phyloP scores from a whole-genome alignment of 108 stramenopile genomes.

The Seminavis robusta region DNA sequence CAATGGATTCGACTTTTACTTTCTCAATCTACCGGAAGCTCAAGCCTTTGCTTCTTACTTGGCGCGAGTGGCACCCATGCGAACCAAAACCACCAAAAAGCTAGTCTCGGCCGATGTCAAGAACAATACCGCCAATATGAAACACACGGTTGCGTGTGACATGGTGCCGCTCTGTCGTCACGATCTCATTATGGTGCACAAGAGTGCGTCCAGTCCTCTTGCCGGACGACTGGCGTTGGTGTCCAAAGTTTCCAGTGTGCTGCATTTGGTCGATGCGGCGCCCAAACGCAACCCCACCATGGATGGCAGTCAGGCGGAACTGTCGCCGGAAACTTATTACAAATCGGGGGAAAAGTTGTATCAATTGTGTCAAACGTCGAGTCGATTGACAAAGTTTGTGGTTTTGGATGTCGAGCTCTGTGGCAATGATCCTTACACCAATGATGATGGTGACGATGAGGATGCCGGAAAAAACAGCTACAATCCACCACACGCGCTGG shows the following conservation, averaged over 20 bases:
- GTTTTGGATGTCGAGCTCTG: constrained; percentile 92
- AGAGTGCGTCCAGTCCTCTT: constrained; percentile 63
- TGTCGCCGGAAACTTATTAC: constrained; percentile 71
- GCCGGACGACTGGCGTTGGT: constrained; percentile 72
- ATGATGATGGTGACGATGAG: too few species aligned
- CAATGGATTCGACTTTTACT: constrained; percentile 99
- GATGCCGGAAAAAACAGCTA: not conserved
- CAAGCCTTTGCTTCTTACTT: constrained; percentile 86
- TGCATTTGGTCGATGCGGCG: constrained; percentile 72
- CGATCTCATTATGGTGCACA: constrained; percentile 90
- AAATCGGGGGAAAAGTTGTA: constrained; percentile 65
- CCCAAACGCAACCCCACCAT: constrained; percentile 21
- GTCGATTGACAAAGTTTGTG: constrained; percentile 77
- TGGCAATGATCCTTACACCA: constrained; percentile 11
- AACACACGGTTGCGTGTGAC: constrained; percentile 90
- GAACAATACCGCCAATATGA: constrained; percentile 91
- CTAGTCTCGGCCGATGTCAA: constrained; percentile 90
- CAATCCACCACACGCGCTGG: constrained; percentile 56
- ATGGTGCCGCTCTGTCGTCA: constrained; percentile 97
- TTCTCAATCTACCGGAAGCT: constrained; percentile 70
- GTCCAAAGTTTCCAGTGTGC: constrained; percentile 51
- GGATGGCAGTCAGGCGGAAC: constrained; percentile 25
- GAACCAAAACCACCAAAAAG: constrained; percentile 80
- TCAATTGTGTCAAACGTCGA: constrained; percentile 55
- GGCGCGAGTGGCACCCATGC: constrained; percentile 78